These are phyloP conservation scores for Colletotrichum chrysophilum DNA, from an alignment of 2,329 filamentous ascomycete species.

Conservation along the genomic window DNA sequence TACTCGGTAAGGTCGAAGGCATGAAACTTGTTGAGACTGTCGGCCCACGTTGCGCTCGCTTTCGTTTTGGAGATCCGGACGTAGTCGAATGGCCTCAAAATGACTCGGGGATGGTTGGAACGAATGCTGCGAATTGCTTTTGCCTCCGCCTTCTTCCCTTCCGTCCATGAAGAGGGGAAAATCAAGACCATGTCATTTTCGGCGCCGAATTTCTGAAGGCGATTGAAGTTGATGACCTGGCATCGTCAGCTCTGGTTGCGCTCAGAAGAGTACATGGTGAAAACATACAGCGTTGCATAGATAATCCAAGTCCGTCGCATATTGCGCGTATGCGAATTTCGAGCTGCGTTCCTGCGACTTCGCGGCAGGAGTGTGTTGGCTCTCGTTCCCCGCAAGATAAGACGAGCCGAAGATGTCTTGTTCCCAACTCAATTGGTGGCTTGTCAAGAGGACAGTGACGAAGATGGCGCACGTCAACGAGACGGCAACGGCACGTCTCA, in stretches of 20 bases:
- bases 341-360: background rate
- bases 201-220: constrained; percentile 44
- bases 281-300: constrained; percentile 47
- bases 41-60: constrained; percentile 58
- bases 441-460: background rate
- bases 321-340: constrained; percentile 53
- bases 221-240: constrained; percentile 52
- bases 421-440: background rate
- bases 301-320: constrained; percentile 52
- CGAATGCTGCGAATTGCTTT: background rate
- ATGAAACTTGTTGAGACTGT: constrained; percentile 70
- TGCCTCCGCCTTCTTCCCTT: background rate
- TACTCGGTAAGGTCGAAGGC: constrained; percentile 73
- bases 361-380: background rate
- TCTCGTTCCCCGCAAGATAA: background rate
- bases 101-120: background rate
- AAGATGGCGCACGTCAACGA: background rate
- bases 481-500: background rate
- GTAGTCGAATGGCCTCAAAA: constrained; percentile 5
- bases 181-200: constrained; percentile 50
- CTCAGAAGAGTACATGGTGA: background rate
- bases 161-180: constrained; percentile 39
- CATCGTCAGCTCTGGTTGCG: background rate
- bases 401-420: background rate
- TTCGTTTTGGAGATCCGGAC: constrained; percentile 10